A percentile compares a stretch with the other conserved stretches of the same genome.
Conservation (phyloP, 768 basidiomycete genomes). For the Termitomyces sp. region DNA sequence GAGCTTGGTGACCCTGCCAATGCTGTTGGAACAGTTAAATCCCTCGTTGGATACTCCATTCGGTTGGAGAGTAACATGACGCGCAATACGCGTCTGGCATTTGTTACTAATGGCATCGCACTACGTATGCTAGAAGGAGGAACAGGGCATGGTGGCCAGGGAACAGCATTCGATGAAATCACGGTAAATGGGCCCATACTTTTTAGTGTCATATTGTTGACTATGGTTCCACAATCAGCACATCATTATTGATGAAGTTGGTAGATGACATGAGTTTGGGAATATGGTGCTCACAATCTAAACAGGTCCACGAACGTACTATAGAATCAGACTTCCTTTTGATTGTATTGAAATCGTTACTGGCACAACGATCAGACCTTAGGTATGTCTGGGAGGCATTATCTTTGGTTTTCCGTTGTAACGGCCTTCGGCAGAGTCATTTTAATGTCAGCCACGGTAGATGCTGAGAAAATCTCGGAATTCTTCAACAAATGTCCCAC, state of each 20-base stretch:
- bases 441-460: conserved; percentile 95
- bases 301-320: conserved; percentile 87
- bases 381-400: conserved; percentile 46
- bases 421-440: conserved; percentile 54
- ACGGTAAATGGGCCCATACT: conserved; percentile 49
- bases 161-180: conserved; percentile 88
- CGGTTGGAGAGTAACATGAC: conserved; percentile 85
- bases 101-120: conserved; percentile 93
- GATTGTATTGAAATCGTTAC: conserved; percentile 83
- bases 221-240: conserved; percentile 47
- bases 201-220: neutral
- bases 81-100: conserved; percentile 72
- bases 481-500: conserved; percentile 88
- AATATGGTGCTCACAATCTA: neutral
- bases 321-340: conserved; percentile 97
- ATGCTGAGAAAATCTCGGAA: conserved; percentile 82
- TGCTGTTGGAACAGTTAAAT: conserved; percentile 67
- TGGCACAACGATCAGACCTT: conserved; percentile 74
- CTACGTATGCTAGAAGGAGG: conserved; percentile 94
- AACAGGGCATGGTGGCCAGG: conserved; percentile 59
- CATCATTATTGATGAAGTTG: conserved; percentile 91
- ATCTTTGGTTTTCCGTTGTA: conserved; percentile 2
- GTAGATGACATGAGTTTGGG: conserved; percentile 5
- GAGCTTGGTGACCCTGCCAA: conserved; percentile 87
- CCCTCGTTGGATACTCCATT: conserved; percentile 92